Percentiles rank a stretch among this genome's conserved stretches.
phyloP scores from a whole-genome alignment of 495 filamentous ascomycete species.

The Evernia prunastri region DNA sequence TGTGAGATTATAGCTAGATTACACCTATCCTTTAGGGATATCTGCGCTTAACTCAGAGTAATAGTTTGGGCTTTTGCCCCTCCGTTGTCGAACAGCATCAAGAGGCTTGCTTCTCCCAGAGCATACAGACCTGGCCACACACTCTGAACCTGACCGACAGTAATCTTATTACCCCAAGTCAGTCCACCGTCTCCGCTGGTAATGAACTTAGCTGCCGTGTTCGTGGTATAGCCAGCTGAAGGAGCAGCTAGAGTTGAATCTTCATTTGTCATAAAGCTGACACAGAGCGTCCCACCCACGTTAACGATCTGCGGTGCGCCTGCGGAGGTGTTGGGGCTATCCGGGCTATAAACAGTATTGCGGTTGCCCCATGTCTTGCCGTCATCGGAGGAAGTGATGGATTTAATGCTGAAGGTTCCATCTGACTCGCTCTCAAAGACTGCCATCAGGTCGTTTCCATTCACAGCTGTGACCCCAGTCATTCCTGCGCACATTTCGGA shows the following conservation, averaged over 20 bases:
- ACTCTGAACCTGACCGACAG: slow-evolving; percentile 28
- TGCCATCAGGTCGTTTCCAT: slow-evolving; percentile 36
- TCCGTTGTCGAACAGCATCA: slow-evolving; percentile 36
- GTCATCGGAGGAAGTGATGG: slow-evolving; percentile 40
- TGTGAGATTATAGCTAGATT: not conserved
- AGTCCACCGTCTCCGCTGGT: slow-evolving; percentile 35
- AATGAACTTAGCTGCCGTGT: slow-evolving; percentile 32
- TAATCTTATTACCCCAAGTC: slow-evolving; percentile 39
- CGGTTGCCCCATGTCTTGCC: slow-evolving; percentile 41
- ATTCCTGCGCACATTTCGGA: slow-evolving; percentile 25
- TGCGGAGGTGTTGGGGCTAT: slow-evolving; percentile 32
- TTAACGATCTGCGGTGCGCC: slow-evolving; percentile 47
- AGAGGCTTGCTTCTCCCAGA: slow-evolving; percentile 31
- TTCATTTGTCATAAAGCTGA: slow-evolving; percentile 50
- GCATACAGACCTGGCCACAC: slow-evolving; percentile 42
- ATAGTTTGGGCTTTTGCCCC: slow-evolving; percentile 30
- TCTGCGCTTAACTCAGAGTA: slow-evolving; percentile 11
- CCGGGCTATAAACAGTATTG: slow-evolving; percentile 34
- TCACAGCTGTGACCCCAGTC: slow-evolving; percentile 40
- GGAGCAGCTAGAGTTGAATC: slow-evolving; percentile 25
- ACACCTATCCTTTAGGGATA: not conserved
- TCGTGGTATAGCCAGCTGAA: slow-evolving; percentile 7
- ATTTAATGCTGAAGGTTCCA: slow-evolving; percentile 39
- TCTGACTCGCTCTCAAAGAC: slow-evolving; percentile 42
- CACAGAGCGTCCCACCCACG: slow-evolving; percentile 43